A percentile compares a stretch with the other conserved stretches of the same genome.
phyloP scores from a whole-genome alignment of 1,139 yeast genomes.

The Kodamaea alishanica region DNA sequence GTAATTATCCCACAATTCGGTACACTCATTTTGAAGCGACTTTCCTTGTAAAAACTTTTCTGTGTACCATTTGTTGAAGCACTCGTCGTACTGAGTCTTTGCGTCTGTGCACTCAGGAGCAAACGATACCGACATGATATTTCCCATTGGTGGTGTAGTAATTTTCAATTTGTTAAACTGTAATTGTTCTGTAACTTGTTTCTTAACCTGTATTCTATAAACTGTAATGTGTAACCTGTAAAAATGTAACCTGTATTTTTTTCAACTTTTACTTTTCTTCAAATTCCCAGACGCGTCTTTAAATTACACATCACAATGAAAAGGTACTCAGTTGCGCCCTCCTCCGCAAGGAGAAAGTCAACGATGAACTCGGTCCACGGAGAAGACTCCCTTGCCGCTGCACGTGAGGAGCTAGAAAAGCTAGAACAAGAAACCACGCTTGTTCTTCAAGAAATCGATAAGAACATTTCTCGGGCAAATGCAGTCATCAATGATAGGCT shows the following conservation, averaged over 20 bases:
- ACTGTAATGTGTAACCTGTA: too few species aligned
- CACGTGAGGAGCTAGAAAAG: conserved; percentile 60
- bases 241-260: too few species aligned
- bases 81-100: conserved; percentile 81
- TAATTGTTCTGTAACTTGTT: too few species aligned
- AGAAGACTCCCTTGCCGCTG: conserved; percentile 40
- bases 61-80: conserved; percentile 95
- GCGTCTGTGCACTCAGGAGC: conserved; percentile 95
- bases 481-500: conserved; percentile 58
- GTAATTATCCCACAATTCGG: conserved; percentile 82
- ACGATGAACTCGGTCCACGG: conserved; percentile 16
- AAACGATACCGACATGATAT: conserved; percentile 84
- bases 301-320: conserved; percentile 22
- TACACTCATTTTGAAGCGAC: conserved; percentile 79
- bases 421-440: conserved; percentile 81
- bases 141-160: conserved; percentile 51
- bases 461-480: conserved; percentile 62
- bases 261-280: too few species aligned
- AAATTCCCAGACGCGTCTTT: too few species aligned
- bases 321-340: conserved; percentile 40
- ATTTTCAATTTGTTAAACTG: too few species aligned
- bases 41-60: conserved; percentile 77
- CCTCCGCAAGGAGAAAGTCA: conserved; percentile 37
- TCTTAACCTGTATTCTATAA: too few species aligned
- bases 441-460: conserved; percentile 75